Evolutionary conservation across 495 filamentous ascomycete species (phyloP).

Genomic region (Clavariopsis aquatica): DNA sequence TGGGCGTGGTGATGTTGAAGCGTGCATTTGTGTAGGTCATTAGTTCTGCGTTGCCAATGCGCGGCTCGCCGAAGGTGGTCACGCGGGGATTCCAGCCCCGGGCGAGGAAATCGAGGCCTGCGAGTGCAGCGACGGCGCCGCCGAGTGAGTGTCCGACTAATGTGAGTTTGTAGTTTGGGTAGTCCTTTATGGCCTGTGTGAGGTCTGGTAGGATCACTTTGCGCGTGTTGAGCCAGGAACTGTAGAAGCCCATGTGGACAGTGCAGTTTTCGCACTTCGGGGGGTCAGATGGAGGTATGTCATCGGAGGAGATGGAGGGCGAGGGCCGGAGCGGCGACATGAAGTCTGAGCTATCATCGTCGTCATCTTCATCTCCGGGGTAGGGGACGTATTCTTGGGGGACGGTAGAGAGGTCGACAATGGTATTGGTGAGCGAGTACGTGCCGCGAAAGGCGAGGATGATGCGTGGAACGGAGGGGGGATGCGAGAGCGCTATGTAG

Average conservation of each 20-base stretch:
- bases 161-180: constrained; percentile 71
- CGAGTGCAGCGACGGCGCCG: constrained; percentile 87
- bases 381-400: constrained; percentile 92
- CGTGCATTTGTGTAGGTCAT: constrained; percentile 64
- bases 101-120: constrained; percentile 70
- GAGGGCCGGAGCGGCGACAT: constrained; percentile 13
- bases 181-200: constrained; percentile 51
- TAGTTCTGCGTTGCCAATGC: constrained; percentile 74
- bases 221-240: constrained; percentile 76
- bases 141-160: constrained; percentile 91
- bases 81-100: constrained; percentile 71
- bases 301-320: neutral
- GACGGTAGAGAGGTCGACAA: constrained; percentile 81
- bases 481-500: constrained; percentile 84
- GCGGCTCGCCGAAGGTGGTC: constrained; percentile 92
- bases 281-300: constrained; percentile 30
- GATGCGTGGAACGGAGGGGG: constrained; percentile 60
- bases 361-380: constrained; percentile 54
- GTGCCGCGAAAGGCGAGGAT: constrained; percentile 94
- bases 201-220: constrained; percentile 63
- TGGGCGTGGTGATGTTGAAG: constrained; percentile 55
- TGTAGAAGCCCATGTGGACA: constrained; percentile 87
- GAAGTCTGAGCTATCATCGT: constrained; percentile 34
- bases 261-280: constrained; percentile 74
- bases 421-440: constrained; percentile 86